phyloP scores from a whole-genome alignment of 495 filamentous ascomycete species.

The Polyplosphaeria fusca region DNA sequence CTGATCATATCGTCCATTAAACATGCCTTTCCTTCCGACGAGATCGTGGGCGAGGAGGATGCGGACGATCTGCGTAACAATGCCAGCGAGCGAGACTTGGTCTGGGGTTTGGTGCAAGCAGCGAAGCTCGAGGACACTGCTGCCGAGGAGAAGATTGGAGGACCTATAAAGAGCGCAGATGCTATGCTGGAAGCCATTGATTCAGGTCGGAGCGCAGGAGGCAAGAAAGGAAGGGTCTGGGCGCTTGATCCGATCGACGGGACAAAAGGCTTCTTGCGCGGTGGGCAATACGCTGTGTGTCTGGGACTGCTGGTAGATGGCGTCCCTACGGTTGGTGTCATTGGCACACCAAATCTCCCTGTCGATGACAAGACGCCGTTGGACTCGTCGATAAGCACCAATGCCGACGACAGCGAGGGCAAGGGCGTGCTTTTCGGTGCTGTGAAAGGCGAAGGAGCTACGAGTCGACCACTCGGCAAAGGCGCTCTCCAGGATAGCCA shows the following conservation, averaged over 20 bases:
- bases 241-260: conserved; percentile 96
- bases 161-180: conserved; percentile 63
- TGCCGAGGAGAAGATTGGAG: conserved; percentile 68
- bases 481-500: conserved; percentile 58
- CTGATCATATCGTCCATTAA: conserved; percentile 87
- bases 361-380: conserved; percentile 71
- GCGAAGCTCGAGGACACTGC: conserved; percentile 67
- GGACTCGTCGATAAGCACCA: conserved; percentile 60
- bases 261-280: conserved; percentile 92
- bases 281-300: conserved; percentile 97
- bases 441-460: conserved; percentile 70
- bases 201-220: conserved; percentile 74
- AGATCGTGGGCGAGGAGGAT: conserved; percentile 95
- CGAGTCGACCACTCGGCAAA: conserved; percentile 63
- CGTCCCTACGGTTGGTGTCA: conserved; percentile 88
- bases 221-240: conserved; percentile 82
- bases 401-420: conserved; percentile 62
- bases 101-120: conserved; percentile 76
- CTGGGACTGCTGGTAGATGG: conserved; percentile 88
- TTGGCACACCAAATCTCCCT: conserved; percentile 92
- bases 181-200: conserved; percentile 86
- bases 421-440: conserved; percentile 85
- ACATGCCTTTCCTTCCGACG: conserved; percentile 83
- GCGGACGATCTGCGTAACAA: conserved; percentile 71
- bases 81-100: conserved; percentile 59